Conservation (phyloP, 345 rosid genomes). For the Ceriops decandra region DNA sequence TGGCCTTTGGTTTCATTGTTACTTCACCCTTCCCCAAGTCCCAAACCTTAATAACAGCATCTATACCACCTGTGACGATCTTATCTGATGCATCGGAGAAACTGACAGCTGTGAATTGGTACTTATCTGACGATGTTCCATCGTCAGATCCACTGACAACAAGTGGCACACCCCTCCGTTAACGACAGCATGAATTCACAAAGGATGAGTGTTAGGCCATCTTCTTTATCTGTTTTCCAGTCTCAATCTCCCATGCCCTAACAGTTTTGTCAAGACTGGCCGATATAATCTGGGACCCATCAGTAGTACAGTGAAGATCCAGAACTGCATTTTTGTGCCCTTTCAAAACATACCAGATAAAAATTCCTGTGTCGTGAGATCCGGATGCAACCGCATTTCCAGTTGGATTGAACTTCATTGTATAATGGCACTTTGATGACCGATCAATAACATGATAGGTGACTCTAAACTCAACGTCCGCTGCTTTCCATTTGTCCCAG, state of each 20-base stretch:
- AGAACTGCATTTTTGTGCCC: slow-evolving; percentile 94
- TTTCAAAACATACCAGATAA: slow-evolving; percentile 80
- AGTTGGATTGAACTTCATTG: slow-evolving; percentile 87
- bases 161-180: slow-evolving; percentile 86
- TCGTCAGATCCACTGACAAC: slow-evolving; percentile 94
- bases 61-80: slow-evolving; percentile 88
- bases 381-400: slow-evolving; percentile 88
- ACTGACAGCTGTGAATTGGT: slow-evolving; percentile 89
- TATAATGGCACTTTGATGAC: slow-evolving; percentile 88
- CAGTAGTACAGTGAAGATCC: slow-evolving; percentile 92
- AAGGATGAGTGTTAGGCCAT: slow-evolving; percentile 93
- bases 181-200: slow-evolving; percentile 89
- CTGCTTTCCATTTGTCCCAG: slow-evolving; percentile 54
- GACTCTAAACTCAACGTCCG: slow-evolving; percentile 85
- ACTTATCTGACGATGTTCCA: slow-evolving; percentile 57
- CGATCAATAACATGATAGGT: slow-evolving; percentile 81
- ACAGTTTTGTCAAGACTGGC: slow-evolving; percentile 94
- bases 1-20: slow-evolving; percentile 95
- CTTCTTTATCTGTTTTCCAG: slow-evolving; percentile 85
- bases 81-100: slow-evolving; percentile 96
- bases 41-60: slow-evolving; percentile 85
- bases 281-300: slow-evolving; percentile 81
- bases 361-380: slow-evolving; percentile 90
- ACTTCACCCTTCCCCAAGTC: slow-evolving; percentile 89
- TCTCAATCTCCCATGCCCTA: slow-evolving; percentile 92